These are phyloP conservation scores for Alternaria viburni DNA, from an alignment of 2,329 filamentous ascomycete genomes.

Conservation along the genomic window DNA sequence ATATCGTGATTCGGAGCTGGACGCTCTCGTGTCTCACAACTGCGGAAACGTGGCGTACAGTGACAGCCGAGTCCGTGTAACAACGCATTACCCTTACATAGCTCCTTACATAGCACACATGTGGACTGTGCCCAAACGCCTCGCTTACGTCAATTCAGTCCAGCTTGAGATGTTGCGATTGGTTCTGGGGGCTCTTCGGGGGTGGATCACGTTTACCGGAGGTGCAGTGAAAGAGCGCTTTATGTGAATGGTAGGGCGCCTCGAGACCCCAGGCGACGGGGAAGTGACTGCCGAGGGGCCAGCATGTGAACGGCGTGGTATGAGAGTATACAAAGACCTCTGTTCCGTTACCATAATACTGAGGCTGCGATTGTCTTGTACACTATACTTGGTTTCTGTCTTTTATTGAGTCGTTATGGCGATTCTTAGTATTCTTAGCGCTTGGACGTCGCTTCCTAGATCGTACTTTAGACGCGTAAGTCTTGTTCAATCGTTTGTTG, in stretches of 20 bases:
- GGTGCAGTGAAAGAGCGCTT: not conserved
- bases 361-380: not conserved
- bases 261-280: not conserved
- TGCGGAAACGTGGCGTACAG: not conserved
- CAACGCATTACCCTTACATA: slow-evolving; percentile 5
- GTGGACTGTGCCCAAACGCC: slow-evolving; percentile 10
- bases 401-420: not conserved
- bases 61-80: slow-evolving; percentile 6
- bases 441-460: not conserved
- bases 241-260: not conserved
- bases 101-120: slow-evolving; percentile 5
- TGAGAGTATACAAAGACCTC: not conserved
- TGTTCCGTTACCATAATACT: not conserved
- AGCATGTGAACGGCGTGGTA: not conserved
- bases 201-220: not conserved
- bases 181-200: not conserved
- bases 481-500: not conserved
- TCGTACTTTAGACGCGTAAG: slow-evolving; percentile 1
- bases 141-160: slow-evolving; percentile 1
- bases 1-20: not conserved
- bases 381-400: not conserved
- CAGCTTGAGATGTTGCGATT: not conserved
- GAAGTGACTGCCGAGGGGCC: not conserved
- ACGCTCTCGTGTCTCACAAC: not conserved
- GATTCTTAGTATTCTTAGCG: not conserved